These are phyloP conservation scores for Candida maesae DNA, from an alignment of 805 yeast genomes.

Conservation along the genomic window DNA sequence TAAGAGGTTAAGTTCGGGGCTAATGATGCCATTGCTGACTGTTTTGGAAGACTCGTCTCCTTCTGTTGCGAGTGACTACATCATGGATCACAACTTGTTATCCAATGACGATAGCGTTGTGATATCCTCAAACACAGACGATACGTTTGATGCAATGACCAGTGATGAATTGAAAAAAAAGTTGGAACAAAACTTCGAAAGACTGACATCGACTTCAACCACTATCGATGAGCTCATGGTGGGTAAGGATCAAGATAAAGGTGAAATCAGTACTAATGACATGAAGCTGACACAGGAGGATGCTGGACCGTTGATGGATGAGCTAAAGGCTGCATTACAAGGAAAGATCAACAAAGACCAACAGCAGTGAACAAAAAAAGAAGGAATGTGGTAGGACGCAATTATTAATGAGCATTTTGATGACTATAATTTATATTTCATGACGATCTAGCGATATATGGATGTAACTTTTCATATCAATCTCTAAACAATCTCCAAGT, in stretches of 20 bases:
- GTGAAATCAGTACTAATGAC: constrained; percentile 15
- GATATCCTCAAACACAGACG: constrained; percentile 11
- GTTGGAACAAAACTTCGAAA: constrained; percentile 21
- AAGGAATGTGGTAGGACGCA: too few species aligned
- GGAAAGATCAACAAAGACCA: too few species aligned
- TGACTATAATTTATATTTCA: neutral
- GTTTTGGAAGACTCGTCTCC: constrained; percentile 22
- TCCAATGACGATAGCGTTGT: constrained; percentile 28
- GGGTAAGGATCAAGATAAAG: neutral
- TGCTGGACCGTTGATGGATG: constrained; percentile 17
- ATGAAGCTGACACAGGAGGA: constrained; percentile 8
- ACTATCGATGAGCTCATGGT: neutral
- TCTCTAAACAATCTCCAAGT: constrained; percentile 25
- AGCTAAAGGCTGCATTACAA: constrained; percentile 13
- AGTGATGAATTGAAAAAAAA: constrained; percentile 17
- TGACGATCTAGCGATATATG: too few species aligned
- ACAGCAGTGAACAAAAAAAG: too few species aligned
- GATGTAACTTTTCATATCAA: neutral
- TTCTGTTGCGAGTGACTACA: constrained; percentile 13
- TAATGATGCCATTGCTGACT: constrained; percentile 26
- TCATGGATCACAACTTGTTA: constrained; percentile 14
- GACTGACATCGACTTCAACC: constrained; percentile 9
- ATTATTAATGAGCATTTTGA: constrained; percentile 1
- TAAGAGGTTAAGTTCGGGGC: constrained; percentile 28
- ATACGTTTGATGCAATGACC: constrained; percentile 11